Evolutionary conservation across 2,329 filamentous ascomycete genomes (phyloP), one percentile per base, ranked within the genome.

Genomic region (Calycina herbarum): DNA sequence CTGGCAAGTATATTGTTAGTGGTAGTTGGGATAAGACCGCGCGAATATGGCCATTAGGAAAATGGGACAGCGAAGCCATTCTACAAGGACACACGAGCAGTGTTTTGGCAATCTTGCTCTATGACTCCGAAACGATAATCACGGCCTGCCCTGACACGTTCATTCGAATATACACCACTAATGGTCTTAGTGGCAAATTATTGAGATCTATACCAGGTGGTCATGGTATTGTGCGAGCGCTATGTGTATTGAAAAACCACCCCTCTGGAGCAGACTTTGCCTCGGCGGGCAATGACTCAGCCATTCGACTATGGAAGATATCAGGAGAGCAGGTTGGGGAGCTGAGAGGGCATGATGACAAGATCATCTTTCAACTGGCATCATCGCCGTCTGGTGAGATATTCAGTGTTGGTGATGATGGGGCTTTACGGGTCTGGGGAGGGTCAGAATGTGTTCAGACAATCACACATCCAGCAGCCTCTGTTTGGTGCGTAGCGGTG

Each of bases 391-490:
- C 90, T 0, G 94, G 94, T 5, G 93, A 97, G 75, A 82, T 99
- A 35, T 90, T 96, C 59, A 98, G 94, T 77, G 88, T 93, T 1
- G 93, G 93, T 20, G 95, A 99, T 78, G 95, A 99, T 78, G 87
- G 95, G n/a, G 97, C 95, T 0, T 87, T 96, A 40, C 86, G 93
- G 62, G 82, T 99, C 75, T 99, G 96, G 95, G 89, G 86, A 71
- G 91, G 90, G 57, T 85, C 82, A 15, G 84, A 93, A 64, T 98
- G 94, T 76, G 80, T 97, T 57, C 95, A 99, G 78, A 97, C 94
- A 48, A 98, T 99, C 69, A 97, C 94, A 0, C 93, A 97, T 74
- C 95, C 95, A 11, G 95, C 95, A 10, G 96, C 98, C 64, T 98
- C 94, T 0, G 94, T 99, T 5, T 99, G 95, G 95, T 84, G 87